Evolutionary conservation across 2,329 filamentous ascomycete genomes (phyloP).

Genomic region (Diaporthe sp.): DNA sequence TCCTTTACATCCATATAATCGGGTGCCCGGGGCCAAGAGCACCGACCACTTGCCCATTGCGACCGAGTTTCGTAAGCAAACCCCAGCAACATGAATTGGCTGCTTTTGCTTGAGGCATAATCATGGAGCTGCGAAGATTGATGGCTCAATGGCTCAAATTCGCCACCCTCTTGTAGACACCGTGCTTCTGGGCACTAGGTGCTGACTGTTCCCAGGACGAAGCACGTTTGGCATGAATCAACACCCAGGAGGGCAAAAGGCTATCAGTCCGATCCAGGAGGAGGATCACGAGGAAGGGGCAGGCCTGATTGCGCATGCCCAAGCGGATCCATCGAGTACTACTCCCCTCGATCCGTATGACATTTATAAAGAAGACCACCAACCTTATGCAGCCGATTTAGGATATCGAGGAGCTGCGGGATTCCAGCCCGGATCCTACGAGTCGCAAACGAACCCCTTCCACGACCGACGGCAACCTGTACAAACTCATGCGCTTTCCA

Average conservation of each 20-base stretch:
- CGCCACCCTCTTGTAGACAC: not conserved
- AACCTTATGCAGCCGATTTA: conserved; percentile 37
- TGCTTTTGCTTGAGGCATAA: conserved; percentile 29
- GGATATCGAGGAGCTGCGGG: conserved; percentile 33
- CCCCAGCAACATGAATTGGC: conserved; percentile 27
- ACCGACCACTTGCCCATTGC: conserved; percentile 53
- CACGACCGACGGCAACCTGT: conserved; percentile 17
- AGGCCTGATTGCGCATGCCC: conserved; percentile 48
- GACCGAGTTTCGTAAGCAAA: conserved; percentile 47
- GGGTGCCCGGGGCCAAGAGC: conserved; percentile 43
- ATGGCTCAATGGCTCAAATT: not conserved
- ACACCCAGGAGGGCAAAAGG: conserved; percentile 18
- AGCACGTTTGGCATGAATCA: conserved; percentile 41
- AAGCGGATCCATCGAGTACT: conserved; percentile 42
- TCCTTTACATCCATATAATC: conserved; percentile 42
- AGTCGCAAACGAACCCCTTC: conserved; percentile 21
- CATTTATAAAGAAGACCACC: conserved; percentile 24
- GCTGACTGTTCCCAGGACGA: conserved; percentile 33
- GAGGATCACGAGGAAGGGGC: conserved; percentile 42
- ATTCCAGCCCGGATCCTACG: conserved; percentile 19
- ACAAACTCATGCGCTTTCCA: conserved; percentile 6
- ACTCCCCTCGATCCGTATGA: conserved; percentile 35
- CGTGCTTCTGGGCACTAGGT: not conserved
- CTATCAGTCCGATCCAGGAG: conserved; percentile 22
- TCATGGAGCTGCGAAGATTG: conserved; percentile 26